A percentile compares a stretch with the other conserved stretches of the same genome.
Evolutionary conservation across 2,329 filamentous ascomycete species (phyloP).

Genomic region (Paraconiothyrium sp.): DNA sequence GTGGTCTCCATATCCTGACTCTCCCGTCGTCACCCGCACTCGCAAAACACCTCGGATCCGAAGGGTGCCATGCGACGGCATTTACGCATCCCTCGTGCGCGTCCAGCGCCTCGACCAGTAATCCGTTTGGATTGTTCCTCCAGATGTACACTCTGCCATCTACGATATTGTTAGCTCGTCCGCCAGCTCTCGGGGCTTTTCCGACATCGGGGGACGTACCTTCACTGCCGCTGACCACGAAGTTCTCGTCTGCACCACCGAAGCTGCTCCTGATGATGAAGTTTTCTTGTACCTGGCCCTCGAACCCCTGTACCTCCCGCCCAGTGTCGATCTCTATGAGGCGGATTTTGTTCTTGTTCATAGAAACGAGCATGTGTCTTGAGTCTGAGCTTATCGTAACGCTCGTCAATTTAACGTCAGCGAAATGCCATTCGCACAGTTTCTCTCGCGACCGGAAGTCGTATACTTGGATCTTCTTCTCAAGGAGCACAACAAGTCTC

Average conservation of each 20-base stretch:
- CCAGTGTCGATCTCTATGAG: conserved; percentile 80
- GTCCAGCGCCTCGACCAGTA: conserved; percentile 76
- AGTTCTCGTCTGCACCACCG: conserved; percentile 90
- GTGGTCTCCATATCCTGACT: conserved; percentile 75
- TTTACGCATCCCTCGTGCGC: conserved; percentile 86
- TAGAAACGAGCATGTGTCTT: conserved; percentile 82
- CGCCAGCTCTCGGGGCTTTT: neutral
- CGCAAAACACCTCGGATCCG: conserved; percentile 83
- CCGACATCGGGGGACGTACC: conserved; percentile 61
- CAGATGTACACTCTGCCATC: conserved; percentile 83
- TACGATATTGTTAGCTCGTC: conserved; percentile 37
- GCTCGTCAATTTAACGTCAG: conserved; percentile 76
- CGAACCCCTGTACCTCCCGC: conserved; percentile 76
- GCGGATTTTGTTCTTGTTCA: conserved; percentile 78
- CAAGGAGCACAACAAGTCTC: conserved; percentile 80
- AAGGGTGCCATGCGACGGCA: conserved; percentile 87
- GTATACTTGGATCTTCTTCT: conserved; percentile 79
- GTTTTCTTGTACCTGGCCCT: conserved; percentile 77
- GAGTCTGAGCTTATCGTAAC: conserved; percentile 84
- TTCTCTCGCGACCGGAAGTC: conserved; percentile 79
- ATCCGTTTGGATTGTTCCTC: conserved; percentile 76
- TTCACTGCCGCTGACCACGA: conserved; percentile 91
- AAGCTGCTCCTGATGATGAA: conserved; percentile 85
- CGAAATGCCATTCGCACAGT: conserved; percentile 76
- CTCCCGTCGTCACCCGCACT: conserved; percentile 88